phyloP scores from a whole-genome alignment of 805 yeast genomes.

The Candida nemodendra region DNA sequence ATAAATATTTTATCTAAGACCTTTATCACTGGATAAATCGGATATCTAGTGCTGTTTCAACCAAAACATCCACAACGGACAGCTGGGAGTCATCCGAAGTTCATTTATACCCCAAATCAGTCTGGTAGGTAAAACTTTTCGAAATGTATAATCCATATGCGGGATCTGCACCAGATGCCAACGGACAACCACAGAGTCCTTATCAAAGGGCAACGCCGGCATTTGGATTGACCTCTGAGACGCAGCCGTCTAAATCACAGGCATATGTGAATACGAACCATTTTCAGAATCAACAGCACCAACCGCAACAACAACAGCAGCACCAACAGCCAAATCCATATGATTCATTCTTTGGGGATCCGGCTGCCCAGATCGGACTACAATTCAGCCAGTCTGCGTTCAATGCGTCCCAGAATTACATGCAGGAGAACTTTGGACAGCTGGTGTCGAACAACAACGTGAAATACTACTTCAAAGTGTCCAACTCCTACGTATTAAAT shows the following conservation, averaged over 20 bases:
- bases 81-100: too few species aligned
- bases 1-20: too few species aligned
- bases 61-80: too few species aligned
- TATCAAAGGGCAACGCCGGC: constrained; percentile 25
- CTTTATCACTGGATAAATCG: too few species aligned
- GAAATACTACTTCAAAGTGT: constrained; percentile 87
- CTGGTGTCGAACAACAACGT: constrained; percentile 55
- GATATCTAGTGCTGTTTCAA: too few species aligned
- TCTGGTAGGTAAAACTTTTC: too few species aligned
- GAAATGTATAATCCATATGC: constrained; percentile 48
- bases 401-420: constrained; percentile 73
- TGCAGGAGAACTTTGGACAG: constrained; percentile 66
- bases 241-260: constrained; percentile 23
- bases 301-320: constrained; percentile 19
- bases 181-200: constrained; percentile 21
- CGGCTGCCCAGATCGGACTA: constrained; percentile 79
- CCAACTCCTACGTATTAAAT: constrained; percentile 77
- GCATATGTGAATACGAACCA: constrained; percentile 15
- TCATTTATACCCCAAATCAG: too few species aligned
- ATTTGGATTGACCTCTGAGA: constrained; percentile 20
- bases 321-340: constrained; percentile 17
- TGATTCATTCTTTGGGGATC: constrained; percentile 63
- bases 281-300: constrained; percentile 28
- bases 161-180: constrained; percentile 23
- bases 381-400: constrained; percentile 87